Percentiles rank a stretch among this genome's conserved stretches.
Conservation (phyloP, 2,329 filamentous ascomycete species). For the Calonectria naviculata region DNA sequence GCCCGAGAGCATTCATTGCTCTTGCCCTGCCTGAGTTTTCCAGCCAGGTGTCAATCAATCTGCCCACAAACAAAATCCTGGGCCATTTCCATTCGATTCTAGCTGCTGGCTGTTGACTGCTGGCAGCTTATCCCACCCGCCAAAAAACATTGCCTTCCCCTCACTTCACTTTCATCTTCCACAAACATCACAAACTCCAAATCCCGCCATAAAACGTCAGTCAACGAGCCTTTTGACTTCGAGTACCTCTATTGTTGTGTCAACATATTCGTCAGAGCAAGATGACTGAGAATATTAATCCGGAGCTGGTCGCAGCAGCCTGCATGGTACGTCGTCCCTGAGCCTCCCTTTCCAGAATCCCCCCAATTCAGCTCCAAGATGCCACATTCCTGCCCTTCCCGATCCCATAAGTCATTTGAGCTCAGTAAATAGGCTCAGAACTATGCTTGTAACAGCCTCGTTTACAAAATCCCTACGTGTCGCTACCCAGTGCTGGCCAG, state of each 20-base stretch:
- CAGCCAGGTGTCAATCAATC: background rate
- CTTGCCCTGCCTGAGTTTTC: background rate
- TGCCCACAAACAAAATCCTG: background rate
- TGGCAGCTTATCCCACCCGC: background rate
- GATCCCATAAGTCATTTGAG: too few relatives aligned
- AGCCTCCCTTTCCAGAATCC: background rate
- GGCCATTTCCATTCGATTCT: background rate
- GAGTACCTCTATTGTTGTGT: background rate
- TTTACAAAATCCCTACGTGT: background rate
- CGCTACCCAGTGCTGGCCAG: background rate
- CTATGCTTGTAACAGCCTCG: too few relatives aligned
- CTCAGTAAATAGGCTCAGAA: too few relatives aligned
- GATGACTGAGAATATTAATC: slow-evolving; percentile 31
- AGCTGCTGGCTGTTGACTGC: background rate
- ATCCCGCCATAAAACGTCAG: background rate
- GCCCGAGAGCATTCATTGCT: background rate
- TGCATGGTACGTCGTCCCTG: slow-evolving; percentile 31
- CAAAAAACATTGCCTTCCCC: background rate
- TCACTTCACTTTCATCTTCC: slow-evolving; percentile 9
- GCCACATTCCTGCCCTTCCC: background rate
- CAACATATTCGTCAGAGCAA: background rate
- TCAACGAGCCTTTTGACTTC: background rate
- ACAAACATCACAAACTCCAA: background rate
- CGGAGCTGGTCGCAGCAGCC: slow-evolving; percentile 11
- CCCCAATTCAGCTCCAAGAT: background rate